Base-by-base conservation (phyloP, 177 flowering plant species). In the Vitis hybrid region DNA sequence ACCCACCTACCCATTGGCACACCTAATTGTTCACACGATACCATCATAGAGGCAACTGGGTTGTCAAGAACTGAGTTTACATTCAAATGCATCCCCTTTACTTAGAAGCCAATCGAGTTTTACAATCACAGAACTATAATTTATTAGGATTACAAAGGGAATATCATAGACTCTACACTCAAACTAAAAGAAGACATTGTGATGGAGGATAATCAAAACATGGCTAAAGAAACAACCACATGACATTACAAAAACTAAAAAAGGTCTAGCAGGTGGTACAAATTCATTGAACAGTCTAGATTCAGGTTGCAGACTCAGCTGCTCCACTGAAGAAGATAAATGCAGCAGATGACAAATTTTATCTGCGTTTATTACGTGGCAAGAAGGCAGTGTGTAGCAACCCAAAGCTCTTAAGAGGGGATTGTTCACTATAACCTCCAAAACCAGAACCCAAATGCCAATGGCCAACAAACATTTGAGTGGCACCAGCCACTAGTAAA, bases 381-480 rank as follows among this genome's bases (percentile, higher is more conserved):
- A 55, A 61, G 62, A 60, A 76, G 63, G 72, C 61, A 62, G 68
- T 46, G 24, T 18, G 17, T 48, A 56, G 55, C 66, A 54, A 70
- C 67, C 70, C 51, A 75, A 50, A 30, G 52, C 72, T 60, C 76
- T 56, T 4, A 60, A 40, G 60, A 70, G 66, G 66, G 75, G 77
- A 70, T 73, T 74, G 67, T 65, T 60, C 65, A 59, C n/a, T 46
- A 64, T 61, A 35, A 69, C 73, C 69, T 67, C 68, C 56, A 60
- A 61, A 68, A 54, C 60, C 72, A 46, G 64, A 80, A 83, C 46
- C 73, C 58, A 71, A 64, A 73, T 72, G 62, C 69, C 64, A 76
- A 70, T 66, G 60, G 46, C 7, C 46, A 51, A 54, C 56, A 56
- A 60, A 51, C 15, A 54, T 12, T 68, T 6, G 40, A 54, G 70